Percentiles rank a stretch among this genome's conserved stretches.
phyloP scores from a whole-genome alignment of 106 monocot species.

The Posidonia australis region DNA sequence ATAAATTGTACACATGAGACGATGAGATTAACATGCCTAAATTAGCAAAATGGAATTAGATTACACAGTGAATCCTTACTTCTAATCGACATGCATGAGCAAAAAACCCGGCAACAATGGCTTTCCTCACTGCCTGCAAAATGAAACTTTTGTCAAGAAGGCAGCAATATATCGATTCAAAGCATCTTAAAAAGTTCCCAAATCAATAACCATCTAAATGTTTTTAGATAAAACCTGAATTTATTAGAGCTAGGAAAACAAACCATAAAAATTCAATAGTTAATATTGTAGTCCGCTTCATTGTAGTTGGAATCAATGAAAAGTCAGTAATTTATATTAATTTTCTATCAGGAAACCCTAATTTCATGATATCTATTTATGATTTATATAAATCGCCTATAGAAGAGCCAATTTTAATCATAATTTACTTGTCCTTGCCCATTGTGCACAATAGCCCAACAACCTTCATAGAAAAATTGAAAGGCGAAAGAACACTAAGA shows the following conservation, averaged over 20 bases:
- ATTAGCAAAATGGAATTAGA: not conserved
- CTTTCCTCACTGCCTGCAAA: conserved; percentile 62
- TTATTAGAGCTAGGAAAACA: too few species aligned
- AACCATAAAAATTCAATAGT: too few species aligned
- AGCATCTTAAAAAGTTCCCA: not conserved
- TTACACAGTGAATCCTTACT: conserved; percentile 27
- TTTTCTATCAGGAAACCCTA: too few species aligned
- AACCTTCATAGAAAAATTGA: not conserved
- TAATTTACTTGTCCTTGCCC: not conserved
- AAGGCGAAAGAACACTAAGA: not conserved
- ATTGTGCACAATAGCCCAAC: not conserved
- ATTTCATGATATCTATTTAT: too few species aligned
- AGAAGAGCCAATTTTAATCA: not conserved
- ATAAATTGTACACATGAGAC: too few species aligned
- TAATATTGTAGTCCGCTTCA: too few species aligned
- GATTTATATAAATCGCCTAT: not conserved
- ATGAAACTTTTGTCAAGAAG: not conserved
- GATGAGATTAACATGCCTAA: not conserved
- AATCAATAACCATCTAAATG: too few species aligned
- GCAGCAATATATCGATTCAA: not conserved
- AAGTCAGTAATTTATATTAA: too few species aligned
- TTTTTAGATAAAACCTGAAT: too few species aligned
- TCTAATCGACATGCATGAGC: conserved; percentile 77
- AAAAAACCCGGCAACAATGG: conserved; percentile 82
- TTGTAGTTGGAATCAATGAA: too few species aligned